Evolutionary conservation across 2,329 filamentous ascomycete genomes (phyloP).

Genomic region (Coniochaeta sp.): DNA sequence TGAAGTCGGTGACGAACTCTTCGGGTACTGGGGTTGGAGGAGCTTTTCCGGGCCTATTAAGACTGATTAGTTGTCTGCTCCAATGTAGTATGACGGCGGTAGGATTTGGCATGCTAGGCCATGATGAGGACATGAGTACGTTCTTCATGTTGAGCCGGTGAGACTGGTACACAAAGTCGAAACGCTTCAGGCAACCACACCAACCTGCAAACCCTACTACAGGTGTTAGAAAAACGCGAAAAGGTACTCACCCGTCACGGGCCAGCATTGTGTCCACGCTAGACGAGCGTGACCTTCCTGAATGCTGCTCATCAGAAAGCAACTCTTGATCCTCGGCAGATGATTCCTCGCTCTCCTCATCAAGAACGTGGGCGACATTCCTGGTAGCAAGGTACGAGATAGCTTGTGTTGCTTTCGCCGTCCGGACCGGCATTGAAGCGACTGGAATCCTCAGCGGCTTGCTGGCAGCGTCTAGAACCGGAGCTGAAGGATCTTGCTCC

Average conservation of each 20-base stretch:
- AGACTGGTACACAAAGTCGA: no score
- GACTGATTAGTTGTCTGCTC: not conserved
- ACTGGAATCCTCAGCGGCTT: slow-evolving; percentile 21
- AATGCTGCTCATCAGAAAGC: slow-evolving; percentile 17
- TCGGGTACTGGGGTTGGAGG: slow-evolving; percentile 9
- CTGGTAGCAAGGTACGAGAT: not conserved
- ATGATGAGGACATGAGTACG: no score
- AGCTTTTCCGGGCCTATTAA: slow-evolving; percentile 1
- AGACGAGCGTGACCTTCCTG: slow-evolving; percentile 5
- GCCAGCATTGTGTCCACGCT: slow-evolving; percentile 6
- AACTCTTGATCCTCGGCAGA: slow-evolving; percentile 28
- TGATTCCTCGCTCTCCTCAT: slow-evolving; percentile 37
- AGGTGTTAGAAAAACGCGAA: not conserved
- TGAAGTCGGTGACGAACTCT: slow-evolving; percentile 39
- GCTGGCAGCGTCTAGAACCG: slow-evolving; percentile 9
- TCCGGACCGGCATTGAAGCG: slow-evolving; percentile 20
- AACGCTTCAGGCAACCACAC: no score
- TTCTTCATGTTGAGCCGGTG: no score
- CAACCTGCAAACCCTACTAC: no score
- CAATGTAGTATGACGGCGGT: no score
- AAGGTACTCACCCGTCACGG: slow-evolving; percentile 3
- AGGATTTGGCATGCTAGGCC: no score
- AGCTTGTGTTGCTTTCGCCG: slow-evolving; percentile 6
- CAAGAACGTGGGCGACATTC: not conserved
- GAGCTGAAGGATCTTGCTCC: slow-evolving; percentile 12